Evolutionary conservation across 768 basidiomycete species (phyloP).

Genomic region (Xanthoconium stramineum): DNA sequence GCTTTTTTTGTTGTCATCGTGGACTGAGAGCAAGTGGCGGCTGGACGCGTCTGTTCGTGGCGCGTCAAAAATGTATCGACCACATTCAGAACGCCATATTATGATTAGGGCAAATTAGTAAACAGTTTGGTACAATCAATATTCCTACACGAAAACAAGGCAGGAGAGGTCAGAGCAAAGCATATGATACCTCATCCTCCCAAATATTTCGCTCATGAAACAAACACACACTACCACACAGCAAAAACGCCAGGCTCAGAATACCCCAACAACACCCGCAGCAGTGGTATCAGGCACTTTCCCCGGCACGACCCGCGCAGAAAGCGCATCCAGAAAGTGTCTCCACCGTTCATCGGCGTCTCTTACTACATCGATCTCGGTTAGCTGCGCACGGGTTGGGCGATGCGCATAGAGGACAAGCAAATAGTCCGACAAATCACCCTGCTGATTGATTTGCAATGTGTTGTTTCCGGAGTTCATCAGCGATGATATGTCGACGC

Average conservation of each 20-base stretch:
- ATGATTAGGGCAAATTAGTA: no score
- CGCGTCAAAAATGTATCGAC: neutral
- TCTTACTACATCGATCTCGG: constrained; percentile 16
- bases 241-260: neutral
- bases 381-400: constrained; percentile 46
- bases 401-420: constrained; percentile 48
- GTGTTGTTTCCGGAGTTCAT: constrained; percentile 40
- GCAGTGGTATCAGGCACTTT: neutral
- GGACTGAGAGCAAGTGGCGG: neutral
- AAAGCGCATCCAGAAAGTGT: constrained; percentile 13
- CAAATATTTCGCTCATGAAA: neutral
- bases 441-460: constrained; percentile 41
- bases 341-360: constrained; percentile 21
- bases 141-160: neutral
- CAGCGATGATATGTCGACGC: constrained; percentile 51
- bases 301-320: constrained; percentile 2
- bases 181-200: neutral
- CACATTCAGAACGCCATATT: no score
- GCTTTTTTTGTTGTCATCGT: constrained; percentile 30
- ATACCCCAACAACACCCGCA: neutral
- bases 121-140: neutral
- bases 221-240: neutral
- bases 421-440: constrained; percentile 43
- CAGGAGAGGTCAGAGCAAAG: neutral
- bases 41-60: constrained; percentile 17